Evolutionary conservation across 2,329 filamentous ascomycete genomes (phyloP).

Genomic region (Trichoderma guizhouense): DNA sequence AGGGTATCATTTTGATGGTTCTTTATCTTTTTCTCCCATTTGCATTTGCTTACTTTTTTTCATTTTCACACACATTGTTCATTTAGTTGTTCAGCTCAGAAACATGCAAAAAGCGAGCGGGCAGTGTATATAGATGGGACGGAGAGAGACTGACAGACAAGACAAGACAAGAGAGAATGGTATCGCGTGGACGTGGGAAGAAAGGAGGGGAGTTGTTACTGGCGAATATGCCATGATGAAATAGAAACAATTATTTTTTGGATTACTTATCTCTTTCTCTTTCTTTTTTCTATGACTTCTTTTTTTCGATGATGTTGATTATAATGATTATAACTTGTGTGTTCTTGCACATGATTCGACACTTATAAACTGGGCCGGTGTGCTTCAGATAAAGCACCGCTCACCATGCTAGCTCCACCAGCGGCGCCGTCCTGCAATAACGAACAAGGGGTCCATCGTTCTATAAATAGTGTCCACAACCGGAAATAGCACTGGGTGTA

Average conservation of each 20-base stretch:
- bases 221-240: conserved; percentile 1
- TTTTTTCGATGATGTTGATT: not conserved
- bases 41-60: not conserved
- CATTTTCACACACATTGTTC: not conserved
- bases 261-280: not conserved
- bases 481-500: not conserved
- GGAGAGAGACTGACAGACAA: not conserved
- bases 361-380: not conserved
- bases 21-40: not conserved
- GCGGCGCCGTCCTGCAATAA: not conserved
- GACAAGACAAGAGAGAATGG: not conserved
- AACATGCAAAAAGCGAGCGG: not conserved
- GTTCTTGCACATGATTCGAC: not conserved
- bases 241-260: not conserved
- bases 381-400: not conserved
- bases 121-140: conserved; percentile 1
- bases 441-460: not conserved
- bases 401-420: not conserved
- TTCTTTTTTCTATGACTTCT: too few relatives aligned
- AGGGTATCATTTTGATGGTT: not conserved
- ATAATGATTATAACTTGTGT: not conserved
- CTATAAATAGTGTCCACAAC: not conserved
- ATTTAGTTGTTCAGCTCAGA: not conserved
- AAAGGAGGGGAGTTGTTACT: not conserved
- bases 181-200: not conserved